phyloP scores from a whole-genome alignment of 2,329 filamentous ascomycete species.

The Xylaria sp. region DNA sequence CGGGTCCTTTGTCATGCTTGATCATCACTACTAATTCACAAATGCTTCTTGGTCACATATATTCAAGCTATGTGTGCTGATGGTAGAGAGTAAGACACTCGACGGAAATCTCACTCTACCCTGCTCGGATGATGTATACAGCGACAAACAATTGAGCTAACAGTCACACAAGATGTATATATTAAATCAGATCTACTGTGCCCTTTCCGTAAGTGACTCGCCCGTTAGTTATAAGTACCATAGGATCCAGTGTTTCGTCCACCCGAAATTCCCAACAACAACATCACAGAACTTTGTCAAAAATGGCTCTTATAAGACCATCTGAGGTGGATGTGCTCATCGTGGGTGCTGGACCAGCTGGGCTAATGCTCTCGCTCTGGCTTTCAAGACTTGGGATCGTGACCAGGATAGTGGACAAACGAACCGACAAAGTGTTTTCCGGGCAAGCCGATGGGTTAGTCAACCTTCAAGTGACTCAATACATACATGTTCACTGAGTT shows the following conservation, averaged over 20 bases:
- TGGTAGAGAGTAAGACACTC: not conserved
- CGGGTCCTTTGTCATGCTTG: constrained; percentile 39
- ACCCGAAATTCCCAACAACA: not conserved
- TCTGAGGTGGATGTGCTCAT: constrained; percentile 50
- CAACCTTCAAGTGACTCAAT: not conserved
- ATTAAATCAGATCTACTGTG: not conserved
- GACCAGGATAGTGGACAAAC: constrained; percentile 59
- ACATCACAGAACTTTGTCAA: not conserved
- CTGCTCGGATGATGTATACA: constrained; percentile 3
- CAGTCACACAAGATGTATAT: constrained; percentile 1
- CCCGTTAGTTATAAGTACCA: constrained; percentile 1
- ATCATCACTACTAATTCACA: constrained; percentile 37
- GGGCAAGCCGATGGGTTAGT: constrained; percentile 58
- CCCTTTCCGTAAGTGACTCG: constrained; percentile 3
- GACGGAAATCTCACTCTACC: constrained; percentile 2
- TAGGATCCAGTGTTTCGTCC: not conserved
- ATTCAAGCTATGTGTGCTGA: constrained; percentile 19
- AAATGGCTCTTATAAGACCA: constrained; percentile 16
- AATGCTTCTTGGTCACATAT: constrained; percentile 28
- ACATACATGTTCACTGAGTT: not conserved
- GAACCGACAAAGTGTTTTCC: constrained; percentile 52
- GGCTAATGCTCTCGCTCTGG: constrained; percentile 57
- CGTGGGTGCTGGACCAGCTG: constrained; percentile 55
- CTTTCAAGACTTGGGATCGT: constrained; percentile 55
- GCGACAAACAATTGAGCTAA: constrained; percentile 7